Percentiles rank a stretch among this genome's conserved stretches.
phyloP scores from a whole-genome alignment of 1,284 basidiomycete species.

The Testicularia cyperi region DNA sequence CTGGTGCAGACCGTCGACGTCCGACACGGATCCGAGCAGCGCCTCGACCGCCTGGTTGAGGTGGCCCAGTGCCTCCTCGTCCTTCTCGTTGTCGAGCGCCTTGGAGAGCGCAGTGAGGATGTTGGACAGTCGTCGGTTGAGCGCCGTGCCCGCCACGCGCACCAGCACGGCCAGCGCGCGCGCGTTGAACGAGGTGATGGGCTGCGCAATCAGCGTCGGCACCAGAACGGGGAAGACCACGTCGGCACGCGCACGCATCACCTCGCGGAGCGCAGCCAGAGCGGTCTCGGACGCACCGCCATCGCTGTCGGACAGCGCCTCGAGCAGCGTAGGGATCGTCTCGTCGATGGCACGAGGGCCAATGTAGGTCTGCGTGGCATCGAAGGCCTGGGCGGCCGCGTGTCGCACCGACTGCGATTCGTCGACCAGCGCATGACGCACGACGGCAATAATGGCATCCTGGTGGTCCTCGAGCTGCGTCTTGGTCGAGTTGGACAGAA shows the following conservation, averaged over 20 bases:
- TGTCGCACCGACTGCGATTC: constrained; percentile 81
- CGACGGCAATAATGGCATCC: constrained; percentile 74
- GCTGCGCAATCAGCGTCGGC: constrained; percentile 83
- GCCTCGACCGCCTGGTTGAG: constrained; percentile 41
- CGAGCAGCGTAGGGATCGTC: constrained; percentile 90
- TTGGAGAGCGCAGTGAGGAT: constrained; percentile 55
- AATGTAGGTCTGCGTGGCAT: constrained; percentile 83
- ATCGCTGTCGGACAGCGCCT: constrained; percentile 68
- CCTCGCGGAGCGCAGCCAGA: constrained; percentile 82
- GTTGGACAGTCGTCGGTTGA: constrained; percentile 65
- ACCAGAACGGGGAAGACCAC: constrained; percentile 98
- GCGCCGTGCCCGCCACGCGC: constrained; percentile 84
- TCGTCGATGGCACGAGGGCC: constrained; percentile 91
- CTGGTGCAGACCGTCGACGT: constrained; percentile 55
- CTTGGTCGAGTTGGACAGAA: constrained; percentile 85
- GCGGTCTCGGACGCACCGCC: constrained; percentile 88
- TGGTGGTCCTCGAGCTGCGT: constrained; percentile 85
- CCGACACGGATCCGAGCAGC: constrained; percentile 43
- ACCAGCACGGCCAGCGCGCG: constrained; percentile 85
- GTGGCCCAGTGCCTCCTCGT: constrained; percentile 32
- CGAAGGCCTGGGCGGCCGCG: constrained; percentile 91
- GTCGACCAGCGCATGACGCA: constrained; percentile 84
- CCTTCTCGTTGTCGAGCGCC: constrained; percentile 45
- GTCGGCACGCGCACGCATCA: constrained; percentile 62
- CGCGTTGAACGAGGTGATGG: constrained; percentile 95